A percentile compares a stretch with the other conserved stretches of the same genome.
Evolutionary conservation across 2,329 filamentous ascomycete genomes (phyloP).

Genomic region (Magnaporthiopsis incrustans): DNA sequence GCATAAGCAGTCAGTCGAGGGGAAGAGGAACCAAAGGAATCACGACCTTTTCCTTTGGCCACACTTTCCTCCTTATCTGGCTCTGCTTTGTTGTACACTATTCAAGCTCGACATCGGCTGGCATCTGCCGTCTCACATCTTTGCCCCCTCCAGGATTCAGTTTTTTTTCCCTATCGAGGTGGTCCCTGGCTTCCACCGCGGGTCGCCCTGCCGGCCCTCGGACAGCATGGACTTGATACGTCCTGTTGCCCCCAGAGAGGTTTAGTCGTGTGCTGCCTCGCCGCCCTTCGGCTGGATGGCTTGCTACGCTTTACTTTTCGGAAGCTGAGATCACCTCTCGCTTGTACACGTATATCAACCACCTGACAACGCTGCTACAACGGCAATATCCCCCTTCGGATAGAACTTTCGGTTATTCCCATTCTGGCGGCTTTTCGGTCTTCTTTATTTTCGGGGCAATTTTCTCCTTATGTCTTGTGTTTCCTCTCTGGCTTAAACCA

Average conservation of each 20-base stretch:
- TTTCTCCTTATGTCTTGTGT: not conserved
- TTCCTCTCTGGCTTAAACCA: not conserved
- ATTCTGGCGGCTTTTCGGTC: not conserved
- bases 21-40: not conserved
- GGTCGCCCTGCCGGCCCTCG: not conserved
- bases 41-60: not conserved
- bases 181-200: not conserved
- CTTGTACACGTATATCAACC: conserved; percentile 5
- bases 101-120: conserved; percentile 2
- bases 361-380: conserved; percentile 2
- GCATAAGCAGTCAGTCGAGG: not conserved
- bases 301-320: not conserved
- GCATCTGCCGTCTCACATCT: not conserved
- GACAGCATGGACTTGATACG: not conserved
- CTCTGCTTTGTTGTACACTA: conserved; percentile 8
- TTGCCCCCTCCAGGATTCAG: not conserved
- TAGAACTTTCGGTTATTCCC: not conserved
- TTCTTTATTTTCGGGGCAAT: not conserved
- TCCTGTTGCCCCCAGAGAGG: not conserved
- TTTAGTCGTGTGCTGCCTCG: not conserved
- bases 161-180: not conserved
- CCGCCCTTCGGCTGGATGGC: not conserved
- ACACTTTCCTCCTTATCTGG: not conserved
- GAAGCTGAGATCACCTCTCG: not conserved
- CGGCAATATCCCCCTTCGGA: conserved; percentile 1